Evolutionary conservation across 176 grass and related monocot species (phyloP), one percentile per base, ranked within the genome.

Genomic region (Bromus sterilis): DNA sequence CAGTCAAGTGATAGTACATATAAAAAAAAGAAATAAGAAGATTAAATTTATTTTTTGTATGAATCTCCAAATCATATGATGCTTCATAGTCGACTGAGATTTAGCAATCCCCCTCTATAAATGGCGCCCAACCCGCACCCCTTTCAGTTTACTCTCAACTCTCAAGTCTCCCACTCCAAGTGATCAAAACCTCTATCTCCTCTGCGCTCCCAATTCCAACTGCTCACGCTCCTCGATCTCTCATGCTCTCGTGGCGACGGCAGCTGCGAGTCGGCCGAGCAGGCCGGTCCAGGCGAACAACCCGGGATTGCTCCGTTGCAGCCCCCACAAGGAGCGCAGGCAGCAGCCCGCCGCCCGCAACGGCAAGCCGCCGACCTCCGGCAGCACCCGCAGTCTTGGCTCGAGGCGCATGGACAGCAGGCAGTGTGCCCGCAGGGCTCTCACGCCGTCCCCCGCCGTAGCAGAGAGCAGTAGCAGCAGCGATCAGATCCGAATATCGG

Each of bases 381-480:
- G 55, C 29, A 1, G 53, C 51, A 7, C 0, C 77, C 4, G 28
- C 29, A 9, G 60, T 21, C 29, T 85, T 28, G 72, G 80, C 79
- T 36, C 70, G 2, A 55, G n/a, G 78, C 78, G 75, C 51, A 86
- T 90, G 78, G 83, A 75, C 61, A 90, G 86, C 85, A 80, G 75
- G 68, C 85, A 84, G 80, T 89, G 88, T 10, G 86, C 88, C 44
- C 63, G 88, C 61, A 57, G 87, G 71, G 88, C 91, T 5, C 88
- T 93, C 21, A 56, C 79, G 8, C 32, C 31, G 63, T 35, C 88
- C 5, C 53, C 87, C 6, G 66, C 85, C 20, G 78, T 15, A 87
- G 56, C 91, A n/a, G n/a, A n/a, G n/a, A 89, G 77, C 87, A 87
- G 78, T 70, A 87, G 51, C 91, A 93, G 79, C 75, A 88, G 56